Evolutionary conservation across 306 rosid species (phyloP).

Genomic region (Comarum palustre): DNA sequence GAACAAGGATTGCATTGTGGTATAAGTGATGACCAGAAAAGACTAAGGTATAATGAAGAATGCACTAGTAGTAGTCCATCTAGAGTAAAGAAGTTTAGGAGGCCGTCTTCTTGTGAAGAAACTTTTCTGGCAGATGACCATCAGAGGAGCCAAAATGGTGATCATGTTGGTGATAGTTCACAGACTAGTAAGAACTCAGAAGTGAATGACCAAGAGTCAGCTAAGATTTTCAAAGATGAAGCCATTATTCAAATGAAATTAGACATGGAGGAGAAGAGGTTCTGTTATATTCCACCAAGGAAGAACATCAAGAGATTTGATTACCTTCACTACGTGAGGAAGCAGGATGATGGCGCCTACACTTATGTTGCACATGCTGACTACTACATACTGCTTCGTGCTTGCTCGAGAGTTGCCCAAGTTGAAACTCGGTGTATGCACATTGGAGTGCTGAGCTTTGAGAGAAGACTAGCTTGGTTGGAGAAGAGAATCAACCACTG

Average conservation of each 20-base stretch:
- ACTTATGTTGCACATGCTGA: slow-evolving; percentile 80
- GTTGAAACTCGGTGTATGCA: slow-evolving; percentile 73
- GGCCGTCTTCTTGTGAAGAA: slow-evolving; percentile 18
- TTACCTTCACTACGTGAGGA: slow-evolving; percentile 73
- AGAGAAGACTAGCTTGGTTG: slow-evolving; percentile 72
- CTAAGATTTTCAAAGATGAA: slow-evolving; percentile 27
- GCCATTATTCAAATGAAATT: slow-evolving; percentile 54
- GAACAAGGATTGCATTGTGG: slow-evolving; percentile 3
- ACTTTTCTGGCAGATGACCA: slow-evolving; percentile 13
- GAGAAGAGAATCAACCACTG: slow-evolving; percentile 24
- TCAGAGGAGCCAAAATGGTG: slow-evolving; percentile 11
- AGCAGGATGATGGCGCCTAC: slow-evolving; percentile 55
- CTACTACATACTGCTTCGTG: slow-evolving; percentile 79
- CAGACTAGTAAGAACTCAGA: slow-evolving; percentile 23
- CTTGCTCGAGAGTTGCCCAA: slow-evolving; percentile 64
- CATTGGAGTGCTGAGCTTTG: slow-evolving; percentile 63
- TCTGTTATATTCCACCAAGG: slow-evolving; percentile 66
- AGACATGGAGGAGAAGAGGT: slow-evolving; percentile 83
- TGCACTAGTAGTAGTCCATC: slow-evolving; percentile 9
- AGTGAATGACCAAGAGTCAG: slow-evolving; percentile 18
- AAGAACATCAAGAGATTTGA: slow-evolving; percentile 36
- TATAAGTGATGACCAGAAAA: slow-evolving; percentile 22
- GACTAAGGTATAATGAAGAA: slow-evolving; percentile 24
- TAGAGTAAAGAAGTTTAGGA: slow-evolving; percentile 11
- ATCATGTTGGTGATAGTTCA: slow-evolving; percentile 30